phyloP scores from a whole-genome alignment of 2,329 filamentous ascomycete species.

The Colletotrichum godetiae region DNA sequence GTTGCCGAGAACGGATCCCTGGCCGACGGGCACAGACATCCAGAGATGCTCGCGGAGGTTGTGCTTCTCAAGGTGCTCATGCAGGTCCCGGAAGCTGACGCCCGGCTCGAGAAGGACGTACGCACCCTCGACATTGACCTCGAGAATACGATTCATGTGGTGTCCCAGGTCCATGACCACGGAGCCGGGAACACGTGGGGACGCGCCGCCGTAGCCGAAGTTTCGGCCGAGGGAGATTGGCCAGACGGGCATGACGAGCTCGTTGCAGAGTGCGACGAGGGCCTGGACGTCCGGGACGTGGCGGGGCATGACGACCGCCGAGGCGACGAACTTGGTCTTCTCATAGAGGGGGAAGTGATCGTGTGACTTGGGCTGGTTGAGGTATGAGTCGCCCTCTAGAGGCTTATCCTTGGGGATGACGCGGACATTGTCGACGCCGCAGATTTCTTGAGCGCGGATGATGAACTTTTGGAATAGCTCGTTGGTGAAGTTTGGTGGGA shows the following conservation, averaged over 20 bases:
- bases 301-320: constrained; percentile 47
- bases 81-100: constrained; percentile 51
- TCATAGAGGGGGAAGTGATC: constrained; percentile 53
- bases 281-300: constrained; percentile 57
- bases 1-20: constrained; percentile 60
- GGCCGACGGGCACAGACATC: constrained; percentile 56
- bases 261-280: constrained; percentile 49
- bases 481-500: constrained; percentile 31
- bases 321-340: constrained; percentile 55
- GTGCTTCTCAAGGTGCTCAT: constrained; percentile 48
- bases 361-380: constrained; percentile 43
- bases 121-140: constrained; percentile 50
- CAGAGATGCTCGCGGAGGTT: constrained; percentile 51
- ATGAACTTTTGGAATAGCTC: constrained; percentile 40
- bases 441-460: constrained; percentile 34
- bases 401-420: constrained; percentile 27
- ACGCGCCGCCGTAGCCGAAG: constrained; percentile 56
- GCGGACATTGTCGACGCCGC: constrained; percentile 40
- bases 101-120: constrained; percentile 56
- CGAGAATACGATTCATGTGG: constrained; percentile 53
- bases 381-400: constrained; percentile 36
- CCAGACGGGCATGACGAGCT: constrained; percentile 48
- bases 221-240: constrained; percentile 53
- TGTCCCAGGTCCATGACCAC: constrained; percentile 54
- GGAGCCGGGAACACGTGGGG: constrained; percentile 54